phyloP scores from a whole-genome alignment of 805 yeast genomes.

The Kluyveromyces dobzhanskii region DNA sequence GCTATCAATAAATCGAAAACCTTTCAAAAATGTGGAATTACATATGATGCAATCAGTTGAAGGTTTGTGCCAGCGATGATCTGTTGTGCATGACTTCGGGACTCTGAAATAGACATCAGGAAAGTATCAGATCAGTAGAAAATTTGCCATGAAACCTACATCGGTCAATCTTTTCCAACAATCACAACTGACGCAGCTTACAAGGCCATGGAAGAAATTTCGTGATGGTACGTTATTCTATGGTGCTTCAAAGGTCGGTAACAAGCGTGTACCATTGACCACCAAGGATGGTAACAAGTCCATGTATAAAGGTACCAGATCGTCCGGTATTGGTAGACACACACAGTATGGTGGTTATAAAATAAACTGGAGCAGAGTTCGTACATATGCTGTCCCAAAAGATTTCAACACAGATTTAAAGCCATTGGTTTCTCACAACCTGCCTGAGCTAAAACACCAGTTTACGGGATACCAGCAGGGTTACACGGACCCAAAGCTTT shows the following conservation, averaged over 20 bases:
- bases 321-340: conserved; percentile 83
- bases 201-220: conserved; percentile 85
- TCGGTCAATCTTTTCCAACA: conserved; percentile 38
- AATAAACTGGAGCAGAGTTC: conserved; percentile 75
- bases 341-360: conserved; percentile 67
- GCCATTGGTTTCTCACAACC: conserved; percentile 70
- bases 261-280: conserved; percentile 74
- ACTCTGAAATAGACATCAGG: no score
- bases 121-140: no score
- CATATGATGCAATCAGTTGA: no score
- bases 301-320: conserved; percentile 92
- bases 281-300: conserved; percentile 93
- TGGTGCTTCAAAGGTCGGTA: conserved; percentile 70
- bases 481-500: conserved; percentile 63
- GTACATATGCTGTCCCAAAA: conserved; percentile 81
- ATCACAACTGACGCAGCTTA: conserved; percentile 40
- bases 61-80: no score
- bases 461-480: conserved; percentile 66
- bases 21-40: no score
- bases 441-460: conserved; percentile 60
- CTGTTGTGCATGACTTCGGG: no score
- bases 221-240: conserved; percentile 79
- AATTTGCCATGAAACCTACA: conserved; percentile 41
- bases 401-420: conserved; percentile 40
- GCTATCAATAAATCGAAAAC: no score